These are phyloP conservation scores for Didymosphaeria variabile DNA, from an alignment of 2,329 filamentous ascomycete species.

Conservation along the genomic window DNA sequence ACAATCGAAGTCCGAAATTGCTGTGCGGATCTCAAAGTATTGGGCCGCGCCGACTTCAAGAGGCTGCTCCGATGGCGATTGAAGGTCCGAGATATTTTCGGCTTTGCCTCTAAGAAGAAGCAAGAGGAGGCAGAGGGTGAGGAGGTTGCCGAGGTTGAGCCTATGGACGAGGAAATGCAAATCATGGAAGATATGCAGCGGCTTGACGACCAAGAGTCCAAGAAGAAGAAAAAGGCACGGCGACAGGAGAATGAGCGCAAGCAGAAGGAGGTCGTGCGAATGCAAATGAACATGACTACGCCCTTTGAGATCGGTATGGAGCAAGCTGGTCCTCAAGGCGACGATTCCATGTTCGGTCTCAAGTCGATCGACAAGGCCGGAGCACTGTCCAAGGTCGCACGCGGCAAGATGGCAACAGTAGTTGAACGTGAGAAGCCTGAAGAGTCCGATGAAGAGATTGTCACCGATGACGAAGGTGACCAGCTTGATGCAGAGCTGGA, in stretches of 20 bases:
- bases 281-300: conserved; percentile 97
- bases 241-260: conserved; percentile 92
- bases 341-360: conserved; percentile 86
- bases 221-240: conserved; percentile 82
- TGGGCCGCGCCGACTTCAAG: conserved; percentile 95
- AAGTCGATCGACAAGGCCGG: conserved; percentile 81
- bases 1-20: conserved; percentile 69
- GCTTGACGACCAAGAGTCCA: conserved; percentile 79
- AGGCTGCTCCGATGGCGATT: conserved; percentile 88
- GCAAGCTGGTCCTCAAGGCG: conserved; percentile 78
- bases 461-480: conserved; percentile 82
- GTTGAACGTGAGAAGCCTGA: conserved; percentile 60
- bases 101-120: conserved; percentile 79
- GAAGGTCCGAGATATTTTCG: conserved; percentile 88
- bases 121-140: conserved; percentile 59
- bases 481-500: conserved; percentile 86
- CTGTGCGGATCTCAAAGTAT: conserved; percentile 77
- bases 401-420: conserved; percentile 79
- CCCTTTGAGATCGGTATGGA: conserved; percentile 97
- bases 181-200: conserved; percentile 88
- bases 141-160: conserved; percentile 82
- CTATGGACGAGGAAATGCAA: conserved; percentile 93
- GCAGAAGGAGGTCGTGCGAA: conserved; percentile 90
- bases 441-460: conserved; percentile 57
- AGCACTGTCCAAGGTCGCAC: conserved; percentile 72